Percentiles rank a stretch among this genome's conserved stretches.
phyloP scores from a whole-genome alignment of 2,329 filamentous ascomycete genomes.

The Lecanicillium sp. region DNA sequence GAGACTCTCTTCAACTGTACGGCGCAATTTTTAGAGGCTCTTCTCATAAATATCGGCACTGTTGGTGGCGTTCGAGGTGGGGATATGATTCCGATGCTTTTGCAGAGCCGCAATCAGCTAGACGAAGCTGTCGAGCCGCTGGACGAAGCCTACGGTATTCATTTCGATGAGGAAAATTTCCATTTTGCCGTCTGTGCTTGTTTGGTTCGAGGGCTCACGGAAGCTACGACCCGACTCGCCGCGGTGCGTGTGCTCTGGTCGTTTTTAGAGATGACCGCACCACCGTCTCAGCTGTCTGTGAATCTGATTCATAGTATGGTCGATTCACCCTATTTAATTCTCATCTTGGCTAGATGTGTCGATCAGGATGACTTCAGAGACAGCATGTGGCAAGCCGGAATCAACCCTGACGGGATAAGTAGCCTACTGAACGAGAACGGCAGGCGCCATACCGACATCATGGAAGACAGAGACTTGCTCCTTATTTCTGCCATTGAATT shows the following conservation, averaged over 20 bases:
- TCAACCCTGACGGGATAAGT: conserved; percentile 32
- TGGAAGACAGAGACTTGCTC: conserved; percentile 55
- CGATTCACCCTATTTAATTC: conserved; percentile 50
- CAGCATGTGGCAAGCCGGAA: conserved; percentile 52
- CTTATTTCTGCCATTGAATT: conserved; percentile 56
- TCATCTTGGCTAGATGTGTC: conserved; percentile 50
- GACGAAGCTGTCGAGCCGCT: conserved; percentile 55
- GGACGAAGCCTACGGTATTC: conserved; percentile 58
- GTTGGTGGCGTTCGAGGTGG: conserved; percentile 51
- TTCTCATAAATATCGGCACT: conserved; percentile 56
- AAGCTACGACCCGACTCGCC: conserved; percentile 50
- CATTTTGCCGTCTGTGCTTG: conserved; percentile 60
- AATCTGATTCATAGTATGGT: conserved; percentile 16
- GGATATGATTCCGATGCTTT: conserved; percentile 50
- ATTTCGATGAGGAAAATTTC: conserved; percentile 57
- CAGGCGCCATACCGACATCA: conserved; percentile 27
- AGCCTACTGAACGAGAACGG: conserved; percentile 16
- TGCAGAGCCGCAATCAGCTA: conserved; percentile 52
- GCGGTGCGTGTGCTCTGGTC: conserved; percentile 54
- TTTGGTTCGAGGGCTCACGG: conserved; percentile 55
- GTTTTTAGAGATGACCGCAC: conserved; percentile 38
- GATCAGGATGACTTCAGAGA: conserved; percentile 54
- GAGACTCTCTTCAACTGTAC: conserved; percentile 57
- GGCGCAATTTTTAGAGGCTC: conserved; percentile 56
- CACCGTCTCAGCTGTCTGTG: conserved; percentile 8